Percentiles rank a stretch among this genome's conserved stretches.
Evolutionary conservation across 164 flowering plant species (phyloP).

Genomic region (Brasenia schreberi): DNA sequence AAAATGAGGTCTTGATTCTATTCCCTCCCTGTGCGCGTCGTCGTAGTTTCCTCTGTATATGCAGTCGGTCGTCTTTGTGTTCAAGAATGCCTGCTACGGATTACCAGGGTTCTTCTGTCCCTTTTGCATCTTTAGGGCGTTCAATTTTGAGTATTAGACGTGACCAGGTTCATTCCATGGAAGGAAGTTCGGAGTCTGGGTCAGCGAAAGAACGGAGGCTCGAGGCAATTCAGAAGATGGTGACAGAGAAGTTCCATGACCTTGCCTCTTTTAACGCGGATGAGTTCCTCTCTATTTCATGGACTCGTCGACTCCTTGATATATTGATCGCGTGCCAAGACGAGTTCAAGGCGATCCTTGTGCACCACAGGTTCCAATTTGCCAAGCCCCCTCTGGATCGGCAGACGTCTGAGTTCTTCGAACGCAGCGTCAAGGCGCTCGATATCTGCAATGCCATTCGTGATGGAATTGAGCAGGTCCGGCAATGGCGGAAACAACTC

Average conservation of each 20-base stretch:
- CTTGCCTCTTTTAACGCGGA: conserved; percentile 24
- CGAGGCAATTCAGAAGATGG: conserved; percentile 56
- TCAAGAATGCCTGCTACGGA: conserved; percentile 67
- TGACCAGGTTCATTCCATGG: conserved; percentile 65
- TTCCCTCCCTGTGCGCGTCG: neutral
- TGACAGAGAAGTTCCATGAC: conserved; percentile 38
- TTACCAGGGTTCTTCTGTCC: conserved; percentile 36
- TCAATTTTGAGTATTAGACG: conserved; percentile 56
- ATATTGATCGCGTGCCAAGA: conserved; percentile 65
- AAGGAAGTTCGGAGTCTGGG: conserved; percentile 13
- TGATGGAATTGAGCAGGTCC: conserved; percentile 74
- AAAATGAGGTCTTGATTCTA: neutral
- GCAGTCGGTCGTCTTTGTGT: neutral
- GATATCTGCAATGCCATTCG: conserved; percentile 88
- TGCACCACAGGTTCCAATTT: conserved; percentile 21
- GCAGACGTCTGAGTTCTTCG: conserved; percentile 40
- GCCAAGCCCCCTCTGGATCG: conserved; percentile 47
- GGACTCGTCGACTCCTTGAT: conserved; percentile 66
- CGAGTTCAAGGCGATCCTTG: conserved; percentile 49
- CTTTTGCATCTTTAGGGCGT: conserved; percentile 34
- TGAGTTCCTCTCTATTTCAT: conserved; percentile 52
- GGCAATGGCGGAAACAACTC: conserved; percentile 68
- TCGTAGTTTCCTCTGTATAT: neutral
- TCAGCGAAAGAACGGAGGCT: conserved; percentile 31
- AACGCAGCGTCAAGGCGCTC: conserved; percentile 66